Percentiles rank a stretch among this genome's conserved stretches.
These are phyloP conservation scores for Agrocybe praecox DNA, from an alignment of 768 basidiomycete genomes.

Conservation along the genomic window DNA sequence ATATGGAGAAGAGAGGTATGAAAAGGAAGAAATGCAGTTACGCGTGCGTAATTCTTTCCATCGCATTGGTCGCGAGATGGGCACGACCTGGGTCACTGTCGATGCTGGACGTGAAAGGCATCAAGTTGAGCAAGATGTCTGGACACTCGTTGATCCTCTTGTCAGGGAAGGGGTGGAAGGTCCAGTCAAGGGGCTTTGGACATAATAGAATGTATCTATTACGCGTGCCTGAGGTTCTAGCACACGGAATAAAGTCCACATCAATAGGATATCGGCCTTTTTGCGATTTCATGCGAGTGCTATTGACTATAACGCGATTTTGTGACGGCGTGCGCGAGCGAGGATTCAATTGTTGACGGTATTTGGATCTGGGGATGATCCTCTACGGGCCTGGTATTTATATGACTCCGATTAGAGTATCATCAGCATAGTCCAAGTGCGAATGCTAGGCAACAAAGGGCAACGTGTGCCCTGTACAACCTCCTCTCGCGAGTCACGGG, in stretches of 20 bases:
- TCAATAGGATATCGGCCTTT: too few relatives aligned
- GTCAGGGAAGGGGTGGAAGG: slow-evolving; percentile 33
- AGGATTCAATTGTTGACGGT: too few relatives aligned
- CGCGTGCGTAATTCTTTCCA: slow-evolving; percentile 64
- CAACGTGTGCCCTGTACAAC: too few relatives aligned
- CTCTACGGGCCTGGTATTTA: too few relatives aligned
- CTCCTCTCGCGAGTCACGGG: too few relatives aligned
- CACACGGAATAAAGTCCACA: background rate
- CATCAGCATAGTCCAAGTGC: too few relatives aligned
- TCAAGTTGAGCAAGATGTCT: slow-evolving; percentile 56
- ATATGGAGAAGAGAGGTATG: slow-evolving; percentile 88
- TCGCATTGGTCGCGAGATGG: slow-evolving; percentile 53
- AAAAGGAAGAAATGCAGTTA: slow-evolving; percentile 75
- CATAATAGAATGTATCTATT: slow-evolving; percentile 13
- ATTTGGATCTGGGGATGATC: too few relatives aligned
- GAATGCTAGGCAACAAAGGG: too few relatives aligned
- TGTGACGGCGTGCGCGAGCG: too few relatives aligned
- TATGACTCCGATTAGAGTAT: too few relatives aligned
- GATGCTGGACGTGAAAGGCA: slow-evolving; percentile 28
- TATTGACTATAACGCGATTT: too few relatives aligned
- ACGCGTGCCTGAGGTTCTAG: background rate
- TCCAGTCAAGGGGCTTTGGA: slow-evolving; percentile 58
- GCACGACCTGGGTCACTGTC: slow-evolving; percentile 1
- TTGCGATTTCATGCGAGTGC: too few relatives aligned
- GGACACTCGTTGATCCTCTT: slow-evolving; percentile 50